These are phyloP conservation scores for Sporothrix variecibatus DNA, from an alignment of 2,329 filamentous ascomycete genomes.

Conservation along the genomic window DNA sequence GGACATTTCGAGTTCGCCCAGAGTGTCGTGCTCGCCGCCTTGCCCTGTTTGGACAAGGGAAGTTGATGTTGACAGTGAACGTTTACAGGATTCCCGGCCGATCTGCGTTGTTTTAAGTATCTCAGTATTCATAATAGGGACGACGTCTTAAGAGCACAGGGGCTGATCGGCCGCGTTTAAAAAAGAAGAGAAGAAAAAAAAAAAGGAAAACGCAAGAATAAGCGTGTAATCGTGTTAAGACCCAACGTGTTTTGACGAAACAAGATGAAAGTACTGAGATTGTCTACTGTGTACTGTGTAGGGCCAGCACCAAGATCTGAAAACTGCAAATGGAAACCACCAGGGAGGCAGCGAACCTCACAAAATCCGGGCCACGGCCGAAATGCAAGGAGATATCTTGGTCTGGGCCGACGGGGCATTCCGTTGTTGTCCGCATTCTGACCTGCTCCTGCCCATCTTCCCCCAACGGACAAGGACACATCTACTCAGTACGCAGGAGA, in stretches of 20 bases:
- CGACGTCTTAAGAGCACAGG: neutral
- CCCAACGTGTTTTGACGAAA: neutral
- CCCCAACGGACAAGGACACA: neutral
- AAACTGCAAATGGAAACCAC: neutral
- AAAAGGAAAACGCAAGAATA: no score
- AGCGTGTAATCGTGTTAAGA: neutral
- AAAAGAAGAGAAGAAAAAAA: neutral
- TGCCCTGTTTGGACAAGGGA: neutral
- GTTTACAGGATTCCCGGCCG: neutral
- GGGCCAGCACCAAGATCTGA: no score
- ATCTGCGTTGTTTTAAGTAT: neutral
- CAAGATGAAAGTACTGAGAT: neutral
- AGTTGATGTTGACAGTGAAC: neutral
- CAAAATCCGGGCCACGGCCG: no score
- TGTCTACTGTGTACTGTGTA: no score
- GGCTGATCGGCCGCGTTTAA: neutral
- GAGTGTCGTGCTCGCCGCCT: neutral
- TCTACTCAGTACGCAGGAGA: neutral
- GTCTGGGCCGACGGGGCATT: neutral
- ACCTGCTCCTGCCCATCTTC: neutral
- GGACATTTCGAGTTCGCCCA: neutral
- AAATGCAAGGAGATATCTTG: neutral
- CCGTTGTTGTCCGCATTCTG: neutral
- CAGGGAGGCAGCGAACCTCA: no score
- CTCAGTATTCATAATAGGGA: no score